phyloP scores from a whole-genome alignment of 1,284 basidiomycete genomes.

The Austroboletus rostrupii region DNA sequence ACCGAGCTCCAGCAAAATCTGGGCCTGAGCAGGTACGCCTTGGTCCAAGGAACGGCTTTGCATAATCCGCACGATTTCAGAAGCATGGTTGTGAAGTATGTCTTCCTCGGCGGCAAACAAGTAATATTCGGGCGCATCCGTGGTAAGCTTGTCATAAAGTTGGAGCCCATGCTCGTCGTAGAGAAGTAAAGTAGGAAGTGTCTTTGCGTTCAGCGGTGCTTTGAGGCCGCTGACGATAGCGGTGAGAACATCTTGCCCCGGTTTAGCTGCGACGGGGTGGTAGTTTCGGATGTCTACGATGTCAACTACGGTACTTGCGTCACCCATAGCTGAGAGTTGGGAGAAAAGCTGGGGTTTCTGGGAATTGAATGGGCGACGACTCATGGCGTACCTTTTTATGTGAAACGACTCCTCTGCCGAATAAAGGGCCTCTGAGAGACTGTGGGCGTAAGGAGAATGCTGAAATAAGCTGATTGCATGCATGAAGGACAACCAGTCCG shows the following conservation, averaged over 20 bases:
- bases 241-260: conserved; percentile 35
- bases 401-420: neutral
- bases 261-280: conserved; percentile 1
- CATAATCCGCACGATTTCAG: conserved; percentile 71
- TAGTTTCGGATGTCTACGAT: conserved; percentile 26
- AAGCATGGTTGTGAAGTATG: conserved; percentile 58
- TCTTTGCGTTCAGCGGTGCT: conserved; percentile 52
- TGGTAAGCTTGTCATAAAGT: conserved; percentile 83
- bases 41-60: conserved; percentile 43
- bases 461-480: conserved; percentile 23
- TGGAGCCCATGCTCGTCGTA: conserved; percentile 84
- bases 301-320: conserved; percentile 15
- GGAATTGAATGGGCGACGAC: neutral
- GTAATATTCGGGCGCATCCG: conserved; percentile 83
- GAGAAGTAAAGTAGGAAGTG: conserved; percentile 80
- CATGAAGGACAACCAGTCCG: too few relatives aligned
- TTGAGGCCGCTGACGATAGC: conserved; percentile 55
- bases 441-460: conserved; percentile 3
- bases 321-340: conserved; percentile 19
- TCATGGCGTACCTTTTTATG: conserved; percentile 13
- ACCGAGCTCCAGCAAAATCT: conserved; percentile 78
- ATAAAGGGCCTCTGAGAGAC: neutral
- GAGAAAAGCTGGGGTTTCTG: neutral
- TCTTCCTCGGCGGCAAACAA: conserved; percentile 77
- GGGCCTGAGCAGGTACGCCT: conserved; percentile 42